Base-by-base conservation (phyloP, 2,329 filamentous ascomycete species). In the Coniochaeta ligniaria region DNA sequence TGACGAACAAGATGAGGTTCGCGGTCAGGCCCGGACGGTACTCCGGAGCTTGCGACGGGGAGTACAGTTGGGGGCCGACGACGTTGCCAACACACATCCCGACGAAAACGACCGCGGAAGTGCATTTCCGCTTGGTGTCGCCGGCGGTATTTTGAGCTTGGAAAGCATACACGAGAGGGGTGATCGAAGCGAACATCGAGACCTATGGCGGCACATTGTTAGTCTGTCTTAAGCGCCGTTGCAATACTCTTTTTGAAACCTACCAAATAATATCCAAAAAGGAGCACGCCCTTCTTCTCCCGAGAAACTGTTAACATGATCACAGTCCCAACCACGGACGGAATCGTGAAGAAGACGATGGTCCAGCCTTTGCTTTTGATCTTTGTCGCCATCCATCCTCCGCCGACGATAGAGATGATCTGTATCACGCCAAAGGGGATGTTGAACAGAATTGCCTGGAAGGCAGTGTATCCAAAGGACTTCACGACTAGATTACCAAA, bases 81-180 rank as follows among this genome's bases (percentile, higher is more conserved):
- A 60, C 50, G 64, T 89, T 88, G 8, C 85, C 86, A 1, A 81
- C 80, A 58, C 82, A 85, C 64, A 84, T 81, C 7, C 84, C 84
- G 28, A 88, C 76, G 64, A 88, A 86, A 3, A 88, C 72, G 16
- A 85, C 78, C 1, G 77, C 83, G 0, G 84, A 87, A 0, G 82
- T 87, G 2, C 83, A 79, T 67, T 88, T 88, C 62, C 84, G 81
- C 69, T 89, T 89, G 0, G 86, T 89, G 62, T 89, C 85, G 0
- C 86, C 86, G 1, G 78, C 86, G 0, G 86, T 84, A 63, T 86
- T 86, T 58, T 83, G 81, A 0, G 78, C 79, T 0, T 78, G 79
- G 81, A 81, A 84, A 0, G 80, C 79, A 66, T 83, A 84, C 24
- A 85, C 79, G 59, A 85, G 70, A 0, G 82, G 84, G 1, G 83